Conservation (phyloP, 768 basidiomycete genomes). For the Cubamyces lactineus region DNA sequence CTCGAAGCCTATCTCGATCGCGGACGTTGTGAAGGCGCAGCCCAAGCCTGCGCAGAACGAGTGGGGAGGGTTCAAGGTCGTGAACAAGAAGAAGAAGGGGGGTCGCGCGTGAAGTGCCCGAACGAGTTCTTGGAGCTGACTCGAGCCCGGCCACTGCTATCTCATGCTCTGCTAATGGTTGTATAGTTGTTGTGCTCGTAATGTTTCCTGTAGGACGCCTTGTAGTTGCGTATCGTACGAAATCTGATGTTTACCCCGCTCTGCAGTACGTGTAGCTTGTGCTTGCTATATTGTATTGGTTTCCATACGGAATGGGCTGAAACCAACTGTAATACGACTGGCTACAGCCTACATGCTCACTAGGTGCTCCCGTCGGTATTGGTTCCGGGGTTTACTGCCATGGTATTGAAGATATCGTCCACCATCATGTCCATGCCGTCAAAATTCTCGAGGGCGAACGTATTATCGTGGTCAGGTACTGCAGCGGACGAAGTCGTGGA, state of each 20-base stretch:
- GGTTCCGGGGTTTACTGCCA: constrained; percentile 30
- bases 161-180: constrained; percentile 18
- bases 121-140: not conserved
- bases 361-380: not conserved
- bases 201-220: not conserved
- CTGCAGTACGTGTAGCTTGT: constrained; percentile 5
- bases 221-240: constrained; percentile 21
- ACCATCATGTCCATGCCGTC: constrained; percentile 57
- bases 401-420: constrained; percentile 52
- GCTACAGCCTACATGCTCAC: too few species aligned
- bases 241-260: constrained; percentile 15
- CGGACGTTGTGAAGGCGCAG: constrained; percentile 88
- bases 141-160: not conserved
- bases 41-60: constrained; percentile 71
- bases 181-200: constrained; percentile 25
- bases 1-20: constrained; percentile 70
- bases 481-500: not conserved
- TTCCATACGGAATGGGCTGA: not conserved
- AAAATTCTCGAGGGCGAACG: constrained; percentile 50
- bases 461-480: constrained; percentile 29
- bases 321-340: too few species aligned
- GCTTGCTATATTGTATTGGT: not conserved
- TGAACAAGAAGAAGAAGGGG: constrained; percentile 94
- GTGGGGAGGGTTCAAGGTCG: constrained; percentile 90
- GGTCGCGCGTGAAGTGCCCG: constrained; percentile 50